These are phyloP conservation scores for Candida andamanensis DNA, from an alignment of 805 yeast species.

Conservation along the genomic window DNA sequence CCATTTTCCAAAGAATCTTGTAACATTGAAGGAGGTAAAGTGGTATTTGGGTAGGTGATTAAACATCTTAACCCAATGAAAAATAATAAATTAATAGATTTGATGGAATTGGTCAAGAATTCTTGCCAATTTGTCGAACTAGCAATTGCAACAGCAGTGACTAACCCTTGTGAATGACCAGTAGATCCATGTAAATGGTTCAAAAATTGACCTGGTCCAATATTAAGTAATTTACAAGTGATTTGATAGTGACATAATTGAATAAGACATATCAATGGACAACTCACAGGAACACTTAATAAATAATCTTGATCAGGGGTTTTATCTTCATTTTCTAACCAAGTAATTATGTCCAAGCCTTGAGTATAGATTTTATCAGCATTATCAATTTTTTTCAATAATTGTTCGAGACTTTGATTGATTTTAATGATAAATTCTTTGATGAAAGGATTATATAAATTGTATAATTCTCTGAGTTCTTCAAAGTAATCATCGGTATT, in stretches of 20 bases:
- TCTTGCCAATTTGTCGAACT: constrained; percentile 79
- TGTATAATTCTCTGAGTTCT: constrained; percentile 83
- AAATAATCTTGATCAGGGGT: constrained; percentile 89
- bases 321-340: constrained; percentile 81
- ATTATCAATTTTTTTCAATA: constrained; percentile 67
- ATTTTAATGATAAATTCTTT: constrained; percentile 63
- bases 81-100: constrained; percentile 81
- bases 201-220: constrained; percentile 86
- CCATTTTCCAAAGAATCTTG: constrained; percentile 90
- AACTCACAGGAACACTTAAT: constrained; percentile 86
- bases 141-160: constrained; percentile 89
- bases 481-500: constrained; percentile 96
- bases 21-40: constrained; percentile 87
- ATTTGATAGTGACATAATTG: constrained; percentile 92
- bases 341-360: constrained; percentile 81
- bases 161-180: constrained; percentile 89
- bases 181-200: constrained; percentile 66
- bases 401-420: constrained; percentile 60
- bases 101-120: constrained; percentile 64
- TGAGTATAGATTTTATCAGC: constrained; percentile 88
- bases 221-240: constrained; percentile 77
- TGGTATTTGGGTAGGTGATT: constrained; percentile 86
- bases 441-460: constrained; percentile 70
- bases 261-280: constrained; percentile 95
- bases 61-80: constrained; percentile 92